A percentile compares a stretch with the other conserved stretches of the same genome.
phyloP scores from a whole-genome alignment of 2,329 filamentous ascomycete genomes.

The Cladosporium sp. region DNA sequence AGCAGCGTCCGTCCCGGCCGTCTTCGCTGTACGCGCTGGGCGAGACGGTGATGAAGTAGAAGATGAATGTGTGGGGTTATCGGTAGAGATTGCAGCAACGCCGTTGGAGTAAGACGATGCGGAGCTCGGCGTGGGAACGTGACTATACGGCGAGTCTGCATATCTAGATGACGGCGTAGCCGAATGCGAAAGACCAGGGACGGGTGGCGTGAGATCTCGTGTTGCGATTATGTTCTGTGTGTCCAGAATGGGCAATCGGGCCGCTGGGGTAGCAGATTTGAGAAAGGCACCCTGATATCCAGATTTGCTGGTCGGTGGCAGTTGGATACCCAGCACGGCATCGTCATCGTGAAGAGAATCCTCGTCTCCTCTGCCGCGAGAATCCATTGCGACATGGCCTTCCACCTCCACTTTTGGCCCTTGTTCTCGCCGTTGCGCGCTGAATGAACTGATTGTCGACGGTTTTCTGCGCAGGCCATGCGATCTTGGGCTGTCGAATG shows the following conservation, averaged over 20 bases:
- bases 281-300: conserved; percentile 2
- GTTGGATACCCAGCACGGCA: conserved; percentile 24
- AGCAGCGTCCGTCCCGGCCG: conserved; percentile 40
- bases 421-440: conserved; percentile 20
- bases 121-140: conserved; percentile 72
- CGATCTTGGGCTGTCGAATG: conserved; percentile 40
- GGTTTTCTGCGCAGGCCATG: conserved; percentile 40
- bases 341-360: conserved; percentile 22
- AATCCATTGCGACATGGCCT: conserved; percentile 16
- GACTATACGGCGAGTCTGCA: conserved; percentile 70
- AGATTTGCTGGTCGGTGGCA: conserved; percentile 13
- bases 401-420: conserved; percentile 29
- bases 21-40: conserved; percentile 39
- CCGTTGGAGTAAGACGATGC: conserved; percentile 61
- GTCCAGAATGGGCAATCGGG: background rate
- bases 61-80: conserved; percentile 29
- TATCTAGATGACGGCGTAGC: conserved; percentile 69
- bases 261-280: background rate
- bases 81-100: conserved; percentile 34
- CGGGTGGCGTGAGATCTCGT: conserved; percentile 19
- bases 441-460: conserved; percentile 37
- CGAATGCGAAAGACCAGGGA: conserved; percentile 51
- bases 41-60: background rate
- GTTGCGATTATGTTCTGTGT: conserved; percentile 1
- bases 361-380: conserved; percentile 11